These are phyloP conservation scores for Wickerhamiella infanticola DNA, from an alignment of 1,139 yeast species.

Conservation along the genomic window DNA sequence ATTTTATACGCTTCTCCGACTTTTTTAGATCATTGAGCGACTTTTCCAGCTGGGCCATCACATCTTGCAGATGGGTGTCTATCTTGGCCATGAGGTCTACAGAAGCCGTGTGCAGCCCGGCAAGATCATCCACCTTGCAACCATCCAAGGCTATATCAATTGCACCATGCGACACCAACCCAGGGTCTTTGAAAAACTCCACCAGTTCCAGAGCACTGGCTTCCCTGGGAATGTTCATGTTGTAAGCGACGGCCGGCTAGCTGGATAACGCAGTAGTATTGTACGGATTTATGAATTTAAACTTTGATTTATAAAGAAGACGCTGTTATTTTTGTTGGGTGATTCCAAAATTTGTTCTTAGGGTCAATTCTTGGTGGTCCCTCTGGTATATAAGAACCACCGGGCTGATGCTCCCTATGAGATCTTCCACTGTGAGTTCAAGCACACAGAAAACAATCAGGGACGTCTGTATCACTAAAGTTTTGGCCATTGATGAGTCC, in stretches of 20 bases:
- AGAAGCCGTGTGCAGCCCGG: constrained; percentile 21
- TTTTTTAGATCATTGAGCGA: constrained; percentile 18
- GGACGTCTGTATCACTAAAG: too few relatives aligned
- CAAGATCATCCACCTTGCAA: constrained; percentile 13
- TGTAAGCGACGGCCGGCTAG: not conserved
- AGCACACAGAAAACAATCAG: too few relatives aligned
- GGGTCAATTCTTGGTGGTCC: too few relatives aligned
- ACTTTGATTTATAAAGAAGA: too few relatives aligned
- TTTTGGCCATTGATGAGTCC: too few relatives aligned
- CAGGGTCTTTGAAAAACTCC: constrained; percentile 18
- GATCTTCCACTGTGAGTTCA: too few relatives aligned
- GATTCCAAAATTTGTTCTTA: too few relatives aligned
- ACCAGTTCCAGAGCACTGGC: constrained; percentile 15
- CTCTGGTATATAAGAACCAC: too few relatives aligned
- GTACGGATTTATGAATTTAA: too few relatives aligned
- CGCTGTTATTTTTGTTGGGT: too few relatives aligned
- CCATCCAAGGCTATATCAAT: constrained; percentile 18
- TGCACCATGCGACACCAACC: constrained; percentile 20
- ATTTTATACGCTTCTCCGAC: constrained; percentile 21
- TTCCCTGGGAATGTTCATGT: constrained; percentile 2
- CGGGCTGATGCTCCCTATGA: too few relatives aligned
- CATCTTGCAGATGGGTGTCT: constrained; percentile 22
- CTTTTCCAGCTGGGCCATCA: constrained; percentile 20
- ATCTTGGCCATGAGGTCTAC: constrained; percentile 22
- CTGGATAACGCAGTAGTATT: too few relatives aligned